Evolutionary conservation across 2,329 filamentous ascomycete genomes (phyloP).

Genomic region (Hymenoscyphus infarciens): DNA sequence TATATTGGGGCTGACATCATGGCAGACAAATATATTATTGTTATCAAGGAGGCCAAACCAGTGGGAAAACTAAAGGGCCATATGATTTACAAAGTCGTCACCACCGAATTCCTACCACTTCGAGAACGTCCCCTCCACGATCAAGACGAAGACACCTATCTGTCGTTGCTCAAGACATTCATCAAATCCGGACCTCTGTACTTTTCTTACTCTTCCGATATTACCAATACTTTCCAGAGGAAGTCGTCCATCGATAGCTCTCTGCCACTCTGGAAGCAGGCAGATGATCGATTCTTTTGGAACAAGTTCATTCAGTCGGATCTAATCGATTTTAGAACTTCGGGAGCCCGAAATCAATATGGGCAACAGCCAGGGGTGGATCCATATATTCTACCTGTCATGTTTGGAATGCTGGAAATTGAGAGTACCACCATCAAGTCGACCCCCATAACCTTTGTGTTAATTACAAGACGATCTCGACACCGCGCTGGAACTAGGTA

Average conservation of each 20-base stretch:
- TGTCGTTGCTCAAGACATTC: conserved; percentile 74
- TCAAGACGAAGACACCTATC: conserved; percentile 88
- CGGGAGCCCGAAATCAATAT: conserved; percentile 57
- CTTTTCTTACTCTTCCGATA: conserved; percentile 95
- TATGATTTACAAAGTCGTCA: conserved; percentile 89
- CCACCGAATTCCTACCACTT: conserved; percentile 90
- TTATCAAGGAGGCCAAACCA: conserved; percentile 90
- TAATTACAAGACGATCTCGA: conserved; percentile 86
- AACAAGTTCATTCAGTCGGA: conserved; percentile 91
- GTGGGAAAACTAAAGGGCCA: conserved; percentile 91
- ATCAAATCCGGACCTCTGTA: conserved; percentile 88
- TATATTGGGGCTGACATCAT: conserved; percentile 13
- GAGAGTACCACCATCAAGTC: conserved; percentile 81
- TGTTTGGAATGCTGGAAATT: conserved; percentile 95
- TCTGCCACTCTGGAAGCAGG: conserved; percentile 80
- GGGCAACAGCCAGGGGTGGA: conserved; percentile 75
- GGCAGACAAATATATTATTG: conserved; percentile 87
- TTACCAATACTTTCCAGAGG: conserved; percentile 95
- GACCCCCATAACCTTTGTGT: conserved; percentile 75
- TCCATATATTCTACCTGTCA: conserved; percentile 90
- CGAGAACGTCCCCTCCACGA: conserved; percentile 90
- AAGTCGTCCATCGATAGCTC: conserved; percentile 73
- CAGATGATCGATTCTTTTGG: conserved; percentile 98
- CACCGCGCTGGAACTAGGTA: conserved; percentile 89
- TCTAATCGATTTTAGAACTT: conserved; percentile 79